These are phyloP conservation scores for Blastomyces parvus DNA, from an alignment of 2,329 filamentous ascomycete genomes.

Conservation along the genomic window DNA sequence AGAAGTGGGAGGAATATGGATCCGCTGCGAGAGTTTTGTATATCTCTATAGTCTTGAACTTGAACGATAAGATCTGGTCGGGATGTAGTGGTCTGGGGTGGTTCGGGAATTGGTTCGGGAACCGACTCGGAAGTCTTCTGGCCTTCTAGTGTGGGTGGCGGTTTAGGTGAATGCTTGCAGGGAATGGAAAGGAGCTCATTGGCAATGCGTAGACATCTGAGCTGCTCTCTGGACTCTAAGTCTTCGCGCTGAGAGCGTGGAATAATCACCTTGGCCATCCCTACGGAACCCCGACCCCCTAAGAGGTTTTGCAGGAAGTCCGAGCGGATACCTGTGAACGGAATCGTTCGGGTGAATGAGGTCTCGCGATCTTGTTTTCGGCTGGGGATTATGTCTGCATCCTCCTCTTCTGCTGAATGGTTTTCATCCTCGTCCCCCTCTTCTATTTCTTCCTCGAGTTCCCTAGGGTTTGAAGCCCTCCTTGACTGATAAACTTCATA, in stretches of 20 bases:
- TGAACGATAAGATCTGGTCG: conserved; percentile 57
- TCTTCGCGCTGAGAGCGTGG: conserved; percentile 10
- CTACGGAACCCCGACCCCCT: conserved; percentile 13
- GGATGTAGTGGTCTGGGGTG: conserved; percentile 15
- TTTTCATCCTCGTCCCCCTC: conserved; percentile 38
- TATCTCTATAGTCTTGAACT: conserved; percentile 69
- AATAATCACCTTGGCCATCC: conserved; percentile 14
- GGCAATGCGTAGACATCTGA: conserved; percentile 28
- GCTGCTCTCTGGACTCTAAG: conserved; percentile 20
- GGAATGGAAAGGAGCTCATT: conserved; percentile 28
- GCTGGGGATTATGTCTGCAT: conserved; percentile 19
- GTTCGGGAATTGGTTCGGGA: conserved; percentile 12
- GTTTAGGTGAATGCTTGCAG: conserved; percentile 11
- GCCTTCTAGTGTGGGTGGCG: not conserved
- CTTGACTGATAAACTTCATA: conserved; percentile 45
- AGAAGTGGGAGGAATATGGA: conserved; percentile 60
- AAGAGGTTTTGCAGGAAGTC: conserved; percentile 14
- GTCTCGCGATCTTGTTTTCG: conserved; percentile 14
- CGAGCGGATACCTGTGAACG: conserved; percentile 5
- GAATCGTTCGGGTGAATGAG: conserved; percentile 15
- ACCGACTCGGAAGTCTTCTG: conserved; percentile 9
- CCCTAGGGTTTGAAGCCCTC: conserved; percentile 25
- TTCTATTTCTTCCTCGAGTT: conserved; percentile 37
- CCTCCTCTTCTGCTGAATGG: conserved; percentile 22
- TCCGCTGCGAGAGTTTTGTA: conserved; percentile 61